phyloP scores from a whole-genome alignment of 345 rosid genomes.

The Carallia pectinifolia region DNA sequence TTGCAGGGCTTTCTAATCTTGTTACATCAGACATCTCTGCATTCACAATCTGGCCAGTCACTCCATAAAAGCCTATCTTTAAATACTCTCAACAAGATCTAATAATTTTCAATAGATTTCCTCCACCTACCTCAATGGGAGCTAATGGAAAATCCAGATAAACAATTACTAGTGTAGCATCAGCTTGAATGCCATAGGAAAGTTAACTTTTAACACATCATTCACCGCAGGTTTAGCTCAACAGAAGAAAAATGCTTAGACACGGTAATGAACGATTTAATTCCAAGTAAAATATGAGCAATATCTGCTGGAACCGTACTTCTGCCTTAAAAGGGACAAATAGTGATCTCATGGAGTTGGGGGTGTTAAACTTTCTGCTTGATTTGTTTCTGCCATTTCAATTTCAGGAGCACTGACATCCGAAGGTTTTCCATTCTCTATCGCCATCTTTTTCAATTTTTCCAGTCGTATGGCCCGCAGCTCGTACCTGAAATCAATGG shows the following conservation, averaged over 20 bases:
- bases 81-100: too few species aligned
- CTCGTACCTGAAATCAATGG: constrained; percentile 43
- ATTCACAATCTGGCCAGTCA: too few species aligned
- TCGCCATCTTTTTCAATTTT: constrained; percentile 39
- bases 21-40: neutral
- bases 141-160: neutral
- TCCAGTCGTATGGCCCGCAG: constrained; percentile 40
- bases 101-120: neutral
- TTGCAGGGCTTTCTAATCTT: neutral
- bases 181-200: too few species aligned
- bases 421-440: constrained; percentile 31
- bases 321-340: neutral
- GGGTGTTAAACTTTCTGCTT: constrained; percentile 25
- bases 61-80: too few species aligned
- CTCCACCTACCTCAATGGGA: constrained; percentile 6
- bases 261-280: neutral
- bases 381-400: constrained; percentile 57
- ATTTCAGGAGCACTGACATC: constrained; percentile 39
- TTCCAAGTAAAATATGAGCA: neutral
- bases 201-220: too few species aligned
- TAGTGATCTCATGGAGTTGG: constrained; percentile 30
- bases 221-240: too few species aligned
- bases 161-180: neutral
- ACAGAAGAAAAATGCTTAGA: too few species aligned
- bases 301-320: constrained; percentile 14